A percentile compares a stretch with the other conserved stretches of the same genome.
Conservation (phyloP, 805 yeast genomes). For the Helenozyma baotianmanensis region DNA sequence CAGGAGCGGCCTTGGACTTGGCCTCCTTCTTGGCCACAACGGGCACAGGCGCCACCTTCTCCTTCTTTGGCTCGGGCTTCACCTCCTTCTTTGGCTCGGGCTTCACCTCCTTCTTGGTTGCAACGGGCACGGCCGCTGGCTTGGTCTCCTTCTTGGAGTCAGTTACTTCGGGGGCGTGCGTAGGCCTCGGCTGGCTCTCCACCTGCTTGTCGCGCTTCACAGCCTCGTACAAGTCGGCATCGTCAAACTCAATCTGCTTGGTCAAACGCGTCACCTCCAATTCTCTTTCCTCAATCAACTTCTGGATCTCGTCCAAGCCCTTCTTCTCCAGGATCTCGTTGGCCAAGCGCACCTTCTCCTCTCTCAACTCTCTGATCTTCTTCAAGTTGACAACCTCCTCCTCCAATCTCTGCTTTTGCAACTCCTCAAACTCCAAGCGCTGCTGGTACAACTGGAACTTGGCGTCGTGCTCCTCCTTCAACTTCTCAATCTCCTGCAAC, state of each 20-base stretch:
- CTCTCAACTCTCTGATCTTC: constrained; percentile 34
- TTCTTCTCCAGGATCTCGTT: constrained; percentile 13
- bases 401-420: constrained; percentile 32
- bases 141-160: background rate
- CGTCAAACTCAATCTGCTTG: constrained; percentile 30
- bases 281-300: constrained; percentile 30
- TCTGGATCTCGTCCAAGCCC: constrained; percentile 22
- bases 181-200: constrained; percentile 1
- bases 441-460: constrained; percentile 25
- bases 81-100: too few relatives aligned
- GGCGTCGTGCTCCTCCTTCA: constrained; percentile 31
- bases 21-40: constrained; percentile 6
- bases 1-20: constrained; percentile 15
- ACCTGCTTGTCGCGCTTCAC: background rate
- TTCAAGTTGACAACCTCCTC: constrained; percentile 39
- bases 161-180: background rate
- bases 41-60: background rate
- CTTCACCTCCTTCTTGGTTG: too few relatives aligned
- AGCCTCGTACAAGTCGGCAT: constrained; percentile 20
- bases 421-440: constrained; percentile 33
- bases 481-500: constrained; percentile 29
- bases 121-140: too few relatives aligned
- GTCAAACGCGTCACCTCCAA: constrained; percentile 28
- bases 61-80: too few relatives aligned
- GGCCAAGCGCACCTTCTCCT: constrained; percentile 32